These are phyloP conservation scores for Clonostachys rhizophaga DNA, from an alignment of 2,329 filamentous ascomycete species.

Conservation along the genomic window DNA sequence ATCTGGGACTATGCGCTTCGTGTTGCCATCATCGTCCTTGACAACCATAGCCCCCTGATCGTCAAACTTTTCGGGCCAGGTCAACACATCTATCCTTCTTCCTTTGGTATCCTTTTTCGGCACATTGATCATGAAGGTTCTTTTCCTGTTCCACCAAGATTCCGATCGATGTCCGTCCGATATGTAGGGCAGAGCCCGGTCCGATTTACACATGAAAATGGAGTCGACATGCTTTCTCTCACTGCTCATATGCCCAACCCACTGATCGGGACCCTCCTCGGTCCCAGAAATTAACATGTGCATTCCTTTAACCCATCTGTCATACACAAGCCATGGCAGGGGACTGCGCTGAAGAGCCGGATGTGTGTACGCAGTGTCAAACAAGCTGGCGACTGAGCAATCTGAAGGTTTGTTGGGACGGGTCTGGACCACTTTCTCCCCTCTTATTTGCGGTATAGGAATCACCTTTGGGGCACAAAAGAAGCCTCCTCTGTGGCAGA, in stretches of 20 bases:
- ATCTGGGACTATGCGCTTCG: constrained; percentile 28
- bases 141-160: constrained; percentile 23
- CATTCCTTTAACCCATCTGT: constrained; percentile 35
- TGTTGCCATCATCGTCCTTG: constrained; percentile 10
- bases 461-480: constrained; percentile 5
- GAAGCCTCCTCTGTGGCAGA: constrained; percentile 35
- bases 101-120: constrained; percentile 29
- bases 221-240: constrained; percentile 28
- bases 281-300: constrained; percentile 38
- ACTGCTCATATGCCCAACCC: constrained; percentile 35
- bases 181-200: constrained; percentile 35
- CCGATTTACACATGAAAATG: constrained; percentile 37
- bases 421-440: background rate
- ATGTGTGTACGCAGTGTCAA: constrained; percentile 47
- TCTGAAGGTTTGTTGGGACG: constrained; percentile 39
- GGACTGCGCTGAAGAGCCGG: constrained; percentile 33
- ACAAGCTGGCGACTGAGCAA: constrained; percentile 38
- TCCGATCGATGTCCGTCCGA: constrained; percentile 23
- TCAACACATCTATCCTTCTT: constrained; percentile 33
- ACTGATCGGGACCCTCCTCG: constrained; percentile 38
- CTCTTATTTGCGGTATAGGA: background rate
- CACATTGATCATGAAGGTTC: constrained; percentile 29
- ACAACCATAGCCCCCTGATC: constrained; percentile 29
- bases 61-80: constrained; percentile 34
- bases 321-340: constrained; percentile 39